Base-by-base conservation (phyloP, 768 basidiomycete species). In the Lactarius vividus region DNA sequence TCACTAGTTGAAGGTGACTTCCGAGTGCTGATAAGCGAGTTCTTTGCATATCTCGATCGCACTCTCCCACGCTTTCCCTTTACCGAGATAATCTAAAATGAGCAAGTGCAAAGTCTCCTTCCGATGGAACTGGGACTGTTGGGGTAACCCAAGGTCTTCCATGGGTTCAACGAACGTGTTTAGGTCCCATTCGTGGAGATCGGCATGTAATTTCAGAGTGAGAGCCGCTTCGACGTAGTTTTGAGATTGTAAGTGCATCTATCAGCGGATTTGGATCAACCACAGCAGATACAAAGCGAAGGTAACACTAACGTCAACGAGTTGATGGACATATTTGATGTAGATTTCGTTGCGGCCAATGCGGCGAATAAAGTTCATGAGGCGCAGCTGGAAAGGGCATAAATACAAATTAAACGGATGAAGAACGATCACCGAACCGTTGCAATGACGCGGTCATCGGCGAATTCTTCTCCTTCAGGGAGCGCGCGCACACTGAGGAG, bases 31-130 rank as follows among this genome's bases (percentile, higher is more conserved):
- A 66, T 80, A 85, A 16, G 89, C 89, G 29, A 98, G 79, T 71
- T 98, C 96, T 77, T 92, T 92, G 78, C 93, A 96, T 57, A 98
- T 90, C 56, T 93, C 91, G 64, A 97, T 87, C 2, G 94, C 96
- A 60, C 85, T 89, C 76, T 98, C 96, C 85, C 94, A 98, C n/a
- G 96, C 96, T 72, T 96, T 95, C 11, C 96, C 96, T 76, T 95
- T 92, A 58, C 93, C 92, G 26, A 98, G 84, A 71, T 95, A 94
- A 74, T 97, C 94, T n/a, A 98, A 84, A 64, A 96, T 95, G 63
- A 96, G 79, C 52, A 97, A 81, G 70, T 90, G 94, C 2, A 98
- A 80, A 0, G 94, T 94, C 77, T 98, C 96, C 73, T 96, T 97
- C 55, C 96, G 85, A 63, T 91, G 91, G 76, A 98, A 98, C 40